Conservation (phyloP, 345 rosid genomes). For the Salix udensis region DNA sequence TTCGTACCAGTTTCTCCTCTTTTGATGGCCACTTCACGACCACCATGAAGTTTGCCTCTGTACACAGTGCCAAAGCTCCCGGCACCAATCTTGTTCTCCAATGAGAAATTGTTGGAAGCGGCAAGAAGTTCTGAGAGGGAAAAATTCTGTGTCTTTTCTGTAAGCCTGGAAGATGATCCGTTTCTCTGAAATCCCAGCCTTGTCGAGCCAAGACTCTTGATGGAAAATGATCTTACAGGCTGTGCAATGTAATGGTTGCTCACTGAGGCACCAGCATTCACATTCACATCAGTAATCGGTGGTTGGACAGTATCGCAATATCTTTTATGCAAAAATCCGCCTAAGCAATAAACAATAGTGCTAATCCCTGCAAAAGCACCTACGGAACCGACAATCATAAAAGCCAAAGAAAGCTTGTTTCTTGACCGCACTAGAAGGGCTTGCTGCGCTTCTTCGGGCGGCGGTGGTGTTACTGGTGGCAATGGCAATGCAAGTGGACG, state of each 20-base stretch:
- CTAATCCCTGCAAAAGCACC: constrained; percentile 45
- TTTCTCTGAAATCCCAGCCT: constrained; percentile 35
- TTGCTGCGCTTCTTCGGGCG: constrained; percentile 10
- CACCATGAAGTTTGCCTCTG: constrained; percentile 43
- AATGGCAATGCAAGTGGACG: constrained; percentile 46
- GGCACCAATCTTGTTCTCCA: constrained; percentile 40
- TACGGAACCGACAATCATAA: constrained; percentile 42
- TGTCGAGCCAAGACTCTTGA: constrained; percentile 26
- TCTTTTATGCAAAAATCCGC: constrained; percentile 15
- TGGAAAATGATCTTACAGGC: constrained; percentile 21
- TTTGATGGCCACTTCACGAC: constrained; percentile 59
- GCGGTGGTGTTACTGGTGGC: constrained; percentile 24
- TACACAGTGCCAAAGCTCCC: constrained; percentile 67
- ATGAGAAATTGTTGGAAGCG: constrained; percentile 46
- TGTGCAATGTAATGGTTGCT: constrained; percentile 17
- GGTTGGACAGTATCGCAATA: neutral
- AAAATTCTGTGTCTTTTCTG: constrained; percentile 35
- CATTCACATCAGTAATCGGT: neutral
- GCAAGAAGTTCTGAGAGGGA: constrained; percentile 39
- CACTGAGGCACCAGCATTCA: neutral
- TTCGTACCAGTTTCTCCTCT: constrained; percentile 35
- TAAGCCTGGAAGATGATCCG: constrained; percentile 35
- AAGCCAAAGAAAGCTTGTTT: constrained; percentile 32
- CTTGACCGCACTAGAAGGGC: constrained; percentile 1
- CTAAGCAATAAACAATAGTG: constrained; percentile 32